Conservation (phyloP, 257 asterid genomes). For the Euphrasia confusa region DNA sequence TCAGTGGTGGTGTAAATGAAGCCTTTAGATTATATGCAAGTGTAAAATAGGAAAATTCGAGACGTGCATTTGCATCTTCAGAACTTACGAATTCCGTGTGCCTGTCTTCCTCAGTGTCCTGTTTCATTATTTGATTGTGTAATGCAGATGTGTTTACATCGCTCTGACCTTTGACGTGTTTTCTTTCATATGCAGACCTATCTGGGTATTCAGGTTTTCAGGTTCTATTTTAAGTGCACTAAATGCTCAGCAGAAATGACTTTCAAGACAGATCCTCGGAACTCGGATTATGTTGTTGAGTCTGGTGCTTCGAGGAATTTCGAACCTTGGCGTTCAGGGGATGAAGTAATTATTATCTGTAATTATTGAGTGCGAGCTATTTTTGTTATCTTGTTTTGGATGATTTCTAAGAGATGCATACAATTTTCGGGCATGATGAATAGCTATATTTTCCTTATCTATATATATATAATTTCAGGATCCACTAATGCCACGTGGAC, state of each 20-base stretch:
- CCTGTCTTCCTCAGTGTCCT: too few relatives aligned
- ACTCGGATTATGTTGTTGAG: conserved; percentile 81
- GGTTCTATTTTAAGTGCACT: conserved; percentile 85
- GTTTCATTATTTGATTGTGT: too few relatives aligned
- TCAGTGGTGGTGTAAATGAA: too few relatives aligned
- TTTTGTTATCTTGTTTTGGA: neutral
- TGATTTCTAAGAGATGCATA: neutral
- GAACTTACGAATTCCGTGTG: too few relatives aligned
- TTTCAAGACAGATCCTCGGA: conserved; percentile 83
- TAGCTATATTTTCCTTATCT: neutral
- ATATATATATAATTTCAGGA: too few relatives aligned
- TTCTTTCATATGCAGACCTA: conserved; percentile 55
- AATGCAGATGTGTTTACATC: neutral
- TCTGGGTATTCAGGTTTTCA: conserved; percentile 75
- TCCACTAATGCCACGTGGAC: too few relatives aligned
- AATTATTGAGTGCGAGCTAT: neutral
- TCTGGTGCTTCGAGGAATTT: conserved; percentile 79
- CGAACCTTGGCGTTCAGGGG: conserved; percentile 90
- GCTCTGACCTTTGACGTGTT: conserved; percentile 19
- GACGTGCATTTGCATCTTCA: too few relatives aligned
- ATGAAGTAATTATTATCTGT: conserved; percentile 44
- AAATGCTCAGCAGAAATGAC: conserved; percentile 83
- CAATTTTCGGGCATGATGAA: too few relatives aligned
- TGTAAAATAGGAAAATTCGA: too few relatives aligned
- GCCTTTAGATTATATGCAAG: too few relatives aligned